A percentile compares a stretch with the other conserved stretches of the same genome.
These are phyloP conservation scores for Mrakia gelida DNA, from an alignment of 768 basidiomycete species.

Conservation along the genomic window DNA sequence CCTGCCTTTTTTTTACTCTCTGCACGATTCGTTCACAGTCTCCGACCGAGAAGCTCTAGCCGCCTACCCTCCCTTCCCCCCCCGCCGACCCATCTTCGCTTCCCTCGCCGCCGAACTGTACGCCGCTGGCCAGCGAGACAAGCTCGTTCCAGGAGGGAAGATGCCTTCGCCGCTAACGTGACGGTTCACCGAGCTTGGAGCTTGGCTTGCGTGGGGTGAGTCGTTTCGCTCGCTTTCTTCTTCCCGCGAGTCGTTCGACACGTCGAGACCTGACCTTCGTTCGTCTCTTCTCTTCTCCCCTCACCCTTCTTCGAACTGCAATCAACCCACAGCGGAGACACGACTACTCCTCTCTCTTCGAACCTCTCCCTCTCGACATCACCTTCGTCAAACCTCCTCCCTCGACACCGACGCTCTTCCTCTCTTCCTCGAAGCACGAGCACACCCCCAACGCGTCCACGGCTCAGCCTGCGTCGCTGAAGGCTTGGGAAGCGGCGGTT, in stretches of 20 bases:
- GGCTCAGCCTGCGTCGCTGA: neutral
- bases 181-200: conserved; percentile 25
- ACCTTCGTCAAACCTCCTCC: conserved; percentile 19
- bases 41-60: conserved; percentile 22
- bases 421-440: conserved; percentile 20
- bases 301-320: neutral
- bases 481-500: conserved; percentile 2
- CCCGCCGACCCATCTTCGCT: neutral
- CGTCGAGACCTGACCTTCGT: neutral
- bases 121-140: neutral
- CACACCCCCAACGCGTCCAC: neutral
- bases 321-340: conserved; percentile 15
- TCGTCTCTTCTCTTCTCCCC: neutral
- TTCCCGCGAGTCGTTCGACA: neutral
- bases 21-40: neutral
- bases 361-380: conserved; percentile 5
- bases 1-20: neutral
- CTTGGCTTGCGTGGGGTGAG: conserved; percentile 18
- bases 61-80: neutral
- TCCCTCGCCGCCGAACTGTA: neutral
- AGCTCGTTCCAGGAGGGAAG: conserved; percentile 1
- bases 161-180: conserved; percentile 6
- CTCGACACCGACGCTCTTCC: neutral
- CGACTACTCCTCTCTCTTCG: conserved; percentile 19
- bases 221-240: neutral